phyloP scores from a whole-genome alignment of 208 protist species.

The Leishmania braziliensis region DNA sequence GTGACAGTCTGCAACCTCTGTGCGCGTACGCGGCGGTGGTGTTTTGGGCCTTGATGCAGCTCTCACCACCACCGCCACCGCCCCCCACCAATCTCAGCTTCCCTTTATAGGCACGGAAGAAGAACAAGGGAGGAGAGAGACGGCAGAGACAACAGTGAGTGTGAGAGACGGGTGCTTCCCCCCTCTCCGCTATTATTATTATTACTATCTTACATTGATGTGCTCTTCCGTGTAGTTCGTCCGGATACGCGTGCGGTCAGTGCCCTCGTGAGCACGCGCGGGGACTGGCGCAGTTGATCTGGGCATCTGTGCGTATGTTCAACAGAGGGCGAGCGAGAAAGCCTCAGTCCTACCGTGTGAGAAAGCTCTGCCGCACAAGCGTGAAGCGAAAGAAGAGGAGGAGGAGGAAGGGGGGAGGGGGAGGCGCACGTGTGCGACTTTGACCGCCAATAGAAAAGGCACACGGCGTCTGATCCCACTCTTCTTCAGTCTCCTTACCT shows the following conservation, averaged over 20 bases:
- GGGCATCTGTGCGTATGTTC: neutral
- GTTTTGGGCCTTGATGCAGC: neutral
- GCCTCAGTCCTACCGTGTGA: too few relatives aligned
- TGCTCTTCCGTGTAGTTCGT: too few relatives aligned
- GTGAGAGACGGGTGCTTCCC: too few relatives aligned
- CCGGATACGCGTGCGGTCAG: neutral
- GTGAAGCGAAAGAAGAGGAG: neutral
- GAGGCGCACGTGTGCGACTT: neutral
- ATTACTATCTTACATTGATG: too few relatives aligned
- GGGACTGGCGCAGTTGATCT: neutral
- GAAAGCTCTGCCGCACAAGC: neutral
- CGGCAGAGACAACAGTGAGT: too few relatives aligned
- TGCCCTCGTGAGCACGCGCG: neutral
- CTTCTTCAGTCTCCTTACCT: neutral
- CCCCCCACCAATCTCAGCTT: too few relatives aligned
- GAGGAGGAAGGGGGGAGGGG: too few relatives aligned
- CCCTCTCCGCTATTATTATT: neutral
- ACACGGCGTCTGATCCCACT: too few relatives aligned
- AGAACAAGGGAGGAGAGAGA: too few relatives aligned
- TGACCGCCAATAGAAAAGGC: neutral
- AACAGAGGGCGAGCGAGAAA: too few relatives aligned
- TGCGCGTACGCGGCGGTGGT: neutral
- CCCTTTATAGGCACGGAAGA: too few relatives aligned
- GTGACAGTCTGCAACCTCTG: neutral
- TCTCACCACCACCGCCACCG: neutral